Evolutionary conservation across 2,329 filamentous ascomycete genomes (phyloP).

Genomic region (Furcasterigmium furcatum): DNA sequence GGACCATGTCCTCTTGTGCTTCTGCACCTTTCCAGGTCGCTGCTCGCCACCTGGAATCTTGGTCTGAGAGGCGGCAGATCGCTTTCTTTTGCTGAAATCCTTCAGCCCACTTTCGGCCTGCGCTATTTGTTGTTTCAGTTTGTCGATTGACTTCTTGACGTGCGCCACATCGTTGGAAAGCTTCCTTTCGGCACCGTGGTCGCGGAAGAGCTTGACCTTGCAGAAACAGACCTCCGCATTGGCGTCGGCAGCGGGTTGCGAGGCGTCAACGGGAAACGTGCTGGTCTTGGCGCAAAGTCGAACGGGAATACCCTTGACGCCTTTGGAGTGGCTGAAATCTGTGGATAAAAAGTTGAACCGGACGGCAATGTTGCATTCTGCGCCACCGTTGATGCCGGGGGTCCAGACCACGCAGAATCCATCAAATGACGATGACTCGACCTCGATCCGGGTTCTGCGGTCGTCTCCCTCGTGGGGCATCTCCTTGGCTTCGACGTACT

Average conservation of each 20-base stretch:
- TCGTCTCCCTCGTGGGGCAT: slow-evolving; percentile 55
- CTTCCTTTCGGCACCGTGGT: slow-evolving; percentile 93
- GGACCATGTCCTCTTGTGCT: slow-evolving; percentile 94
- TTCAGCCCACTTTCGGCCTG: slow-evolving; percentile 70
- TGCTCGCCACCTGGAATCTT: slow-evolving; percentile 41
- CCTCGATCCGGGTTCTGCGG: slow-evolving; percentile 64
- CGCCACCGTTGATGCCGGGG: slow-evolving; percentile 61
- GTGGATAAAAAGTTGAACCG: slow-evolving; percentile 98
- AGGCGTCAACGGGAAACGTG: slow-evolving; percentile 51
- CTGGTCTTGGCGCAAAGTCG: slow-evolving; percentile 89
- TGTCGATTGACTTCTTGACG: slow-evolving; percentile 95
- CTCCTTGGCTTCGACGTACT: slow-evolving; percentile 74
- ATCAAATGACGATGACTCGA: slow-evolving; percentile 82
- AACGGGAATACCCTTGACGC: slow-evolving; percentile 95
- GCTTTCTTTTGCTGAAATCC: slow-evolving; percentile 64
- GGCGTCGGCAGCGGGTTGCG: slow-evolving; percentile 41
- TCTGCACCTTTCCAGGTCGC: slow-evolving; percentile 77
- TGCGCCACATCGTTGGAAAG: slow-evolving; percentile 92
- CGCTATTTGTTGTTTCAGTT: slow-evolving; percentile 88
- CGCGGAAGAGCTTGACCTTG: slow-evolving; percentile 95
- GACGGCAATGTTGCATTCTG: slow-evolving; percentile 83
- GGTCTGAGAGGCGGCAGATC: slow-evolving; percentile 39
- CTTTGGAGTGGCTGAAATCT: slow-evolving; percentile 98
- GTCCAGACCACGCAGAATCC: slow-evolving; percentile 92
- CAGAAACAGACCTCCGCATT: slow-evolving; percentile 79